Evolutionary conservation across 352 stramenopile genomes (phyloP).

Genomic region (Elongisporangium prolatum): DNA sequence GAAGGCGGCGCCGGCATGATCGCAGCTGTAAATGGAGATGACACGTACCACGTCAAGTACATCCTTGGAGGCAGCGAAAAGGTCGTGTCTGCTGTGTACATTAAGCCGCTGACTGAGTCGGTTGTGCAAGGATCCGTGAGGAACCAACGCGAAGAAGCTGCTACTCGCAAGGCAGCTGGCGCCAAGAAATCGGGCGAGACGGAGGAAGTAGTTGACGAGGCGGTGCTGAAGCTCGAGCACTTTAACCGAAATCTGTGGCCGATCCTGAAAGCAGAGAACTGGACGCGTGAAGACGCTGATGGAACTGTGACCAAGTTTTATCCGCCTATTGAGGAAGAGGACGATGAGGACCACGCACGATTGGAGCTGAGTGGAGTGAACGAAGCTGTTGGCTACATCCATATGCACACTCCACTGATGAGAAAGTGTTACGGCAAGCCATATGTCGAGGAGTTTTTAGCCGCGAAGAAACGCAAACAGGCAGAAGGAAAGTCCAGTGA

Average conservation of each 20-base stretch:
- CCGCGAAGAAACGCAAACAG: slow-evolving; percentile 16
- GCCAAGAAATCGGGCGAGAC: background rate
- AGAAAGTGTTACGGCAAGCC: slow-evolving; percentile 71
- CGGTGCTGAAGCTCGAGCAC: slow-evolving; percentile 44
- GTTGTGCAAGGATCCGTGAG: slow-evolving; percentile 75
- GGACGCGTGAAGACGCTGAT: slow-evolving; percentile 44
- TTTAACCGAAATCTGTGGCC: slow-evolving; percentile 82
- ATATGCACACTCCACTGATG: slow-evolving; percentile 31
- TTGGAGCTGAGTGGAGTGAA: slow-evolving; percentile 44
- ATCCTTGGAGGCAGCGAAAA: slow-evolving; percentile 77
- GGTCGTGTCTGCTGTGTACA: slow-evolving; percentile 46
- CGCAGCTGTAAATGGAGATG: slow-evolving; percentile 46
- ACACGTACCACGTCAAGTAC: slow-evolving; percentile 83
- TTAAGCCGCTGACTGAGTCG: slow-evolving; percentile 63
- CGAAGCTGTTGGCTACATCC: slow-evolving; percentile 55
- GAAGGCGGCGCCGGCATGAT: slow-evolving; percentile 58
- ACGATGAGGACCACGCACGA: slow-evolving; percentile 8
- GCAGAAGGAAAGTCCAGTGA: slow-evolving; percentile 24
- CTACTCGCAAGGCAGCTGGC: slow-evolving; percentile 16
- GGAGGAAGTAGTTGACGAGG: slow-evolving; percentile 13
- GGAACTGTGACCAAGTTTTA: slow-evolving; percentile 26
- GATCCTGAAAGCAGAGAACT: slow-evolving; percentile 67
- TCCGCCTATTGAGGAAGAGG: slow-evolving; percentile 13
- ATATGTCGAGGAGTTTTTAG: slow-evolving; percentile 38
- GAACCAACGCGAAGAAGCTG: slow-evolving; percentile 28